phyloP scores from a whole-genome alignment of 2,329 filamentous ascomycete species.

The Westerdykella sp. region DNA sequence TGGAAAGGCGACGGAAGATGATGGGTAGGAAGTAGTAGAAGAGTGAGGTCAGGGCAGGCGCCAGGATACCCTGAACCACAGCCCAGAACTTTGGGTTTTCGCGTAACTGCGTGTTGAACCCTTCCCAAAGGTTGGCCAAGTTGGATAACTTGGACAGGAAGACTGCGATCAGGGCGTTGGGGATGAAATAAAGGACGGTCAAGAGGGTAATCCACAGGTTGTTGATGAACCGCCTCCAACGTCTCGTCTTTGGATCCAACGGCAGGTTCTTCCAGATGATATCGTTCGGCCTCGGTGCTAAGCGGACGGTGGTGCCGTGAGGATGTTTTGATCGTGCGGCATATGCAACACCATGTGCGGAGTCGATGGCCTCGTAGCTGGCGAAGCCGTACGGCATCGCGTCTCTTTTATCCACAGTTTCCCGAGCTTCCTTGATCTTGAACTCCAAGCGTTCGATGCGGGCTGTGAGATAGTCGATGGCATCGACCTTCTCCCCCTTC shows the following conservation, averaged over 20 bases:
- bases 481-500: conserved; percentile 72
- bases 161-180: conserved; percentile 90
- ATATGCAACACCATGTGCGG: conserved; percentile 84
- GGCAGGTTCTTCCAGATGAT: conserved; percentile 94
- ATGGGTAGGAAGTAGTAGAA: conserved; percentile 84
- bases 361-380: conserved; percentile 80
- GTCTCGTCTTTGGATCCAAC: conserved; percentile 60
- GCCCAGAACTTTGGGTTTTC: conserved; percentile 67
- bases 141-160: conserved; percentile 85
- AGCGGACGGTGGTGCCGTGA: conserved; percentile 65
- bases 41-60: conserved; percentile 79
- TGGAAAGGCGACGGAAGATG: conserved; percentile 81
- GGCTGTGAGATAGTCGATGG: conserved; percentile 85
- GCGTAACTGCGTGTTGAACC: conserved; percentile 61
- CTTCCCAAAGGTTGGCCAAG: conserved; percentile 70
- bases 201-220: conserved; percentile 76
- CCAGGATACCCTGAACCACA: conserved; percentile 83
- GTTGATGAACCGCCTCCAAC: conserved; percentile 70
- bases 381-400: conserved; percentile 91
- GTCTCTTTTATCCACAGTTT: conserved; percentile 77
- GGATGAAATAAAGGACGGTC: conserved; percentile 79
- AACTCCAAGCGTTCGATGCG: conserved; percentile 77
- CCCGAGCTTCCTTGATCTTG: conserved; percentile 76
- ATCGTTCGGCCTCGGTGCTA: conserved; percentile 83
- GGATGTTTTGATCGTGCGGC: conserved; percentile 74